Conservation (phyloP, 495 filamentous ascomycete species). For the Aspergillus ellipticus region DNA sequence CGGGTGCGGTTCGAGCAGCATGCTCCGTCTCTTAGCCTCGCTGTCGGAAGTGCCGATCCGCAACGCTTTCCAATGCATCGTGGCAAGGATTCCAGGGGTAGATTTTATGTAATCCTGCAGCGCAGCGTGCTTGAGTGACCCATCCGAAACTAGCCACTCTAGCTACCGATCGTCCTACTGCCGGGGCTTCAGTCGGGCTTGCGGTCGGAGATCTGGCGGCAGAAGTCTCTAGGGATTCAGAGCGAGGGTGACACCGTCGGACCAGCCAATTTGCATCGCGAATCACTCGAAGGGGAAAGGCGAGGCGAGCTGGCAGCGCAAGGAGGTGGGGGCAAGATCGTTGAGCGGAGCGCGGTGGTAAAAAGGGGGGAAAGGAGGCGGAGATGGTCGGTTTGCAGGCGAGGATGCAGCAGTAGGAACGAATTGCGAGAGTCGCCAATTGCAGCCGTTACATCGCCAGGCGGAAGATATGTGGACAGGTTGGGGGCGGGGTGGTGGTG, state of each 20-base stretch:
- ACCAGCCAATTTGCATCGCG: slow-evolving; percentile 19
- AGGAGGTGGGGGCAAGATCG: slow-evolving; percentile 11
- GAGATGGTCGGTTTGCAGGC: slow-evolving; percentile 12
- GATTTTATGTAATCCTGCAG: slow-evolving; percentile 15
- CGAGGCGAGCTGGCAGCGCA: slow-evolving; percentile 7
- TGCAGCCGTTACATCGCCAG: slow-evolving; percentile 9
- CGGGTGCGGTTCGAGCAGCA: slow-evolving; percentile 28
- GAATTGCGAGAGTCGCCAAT: background rate
- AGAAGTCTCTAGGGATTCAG: background rate
- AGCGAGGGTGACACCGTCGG: slow-evolving; percentile 14
- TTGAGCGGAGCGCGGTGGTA: slow-evolving; percentile 13
- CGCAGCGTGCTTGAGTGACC: slow-evolving; percentile 13
- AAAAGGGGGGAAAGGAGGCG: slow-evolving; percentile 23
- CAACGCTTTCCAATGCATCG: slow-evolving; percentile 49
- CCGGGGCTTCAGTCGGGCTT: background rate
- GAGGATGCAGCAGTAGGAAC: background rate
- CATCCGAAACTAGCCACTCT: slow-evolving; percentile 11
- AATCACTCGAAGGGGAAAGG: slow-evolving; percentile 1
- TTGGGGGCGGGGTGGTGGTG: background rate
- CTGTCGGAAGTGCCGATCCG: slow-evolving; percentile 37
- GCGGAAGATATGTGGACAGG: background rate
- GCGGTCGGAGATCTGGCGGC: background rate
- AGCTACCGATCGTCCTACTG: background rate
- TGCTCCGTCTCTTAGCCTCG: slow-evolving; percentile 36
- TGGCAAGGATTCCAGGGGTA: slow-evolving; percentile 19